phyloP scores from a whole-genome alignment of 768 basidiomycete species.

The Tricholoma sp. region DNA sequence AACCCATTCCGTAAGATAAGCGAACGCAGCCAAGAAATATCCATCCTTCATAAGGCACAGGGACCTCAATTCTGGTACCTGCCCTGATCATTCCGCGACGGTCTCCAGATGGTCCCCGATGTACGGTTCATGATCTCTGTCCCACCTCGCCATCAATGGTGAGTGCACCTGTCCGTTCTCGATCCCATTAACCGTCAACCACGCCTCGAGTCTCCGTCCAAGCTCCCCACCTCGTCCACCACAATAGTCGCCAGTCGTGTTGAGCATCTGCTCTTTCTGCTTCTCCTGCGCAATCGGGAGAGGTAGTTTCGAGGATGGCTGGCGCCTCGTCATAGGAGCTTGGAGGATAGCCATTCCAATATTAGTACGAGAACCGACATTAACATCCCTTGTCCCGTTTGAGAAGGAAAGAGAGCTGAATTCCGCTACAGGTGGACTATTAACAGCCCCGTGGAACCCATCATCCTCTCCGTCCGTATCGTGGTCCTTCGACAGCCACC shows the following conservation, averaged over 20 bases:
- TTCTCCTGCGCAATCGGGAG: slow-evolving; percentile 53
- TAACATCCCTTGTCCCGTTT: not conserved
- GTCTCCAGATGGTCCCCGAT: not conserved
- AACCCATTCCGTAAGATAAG: not conserved
- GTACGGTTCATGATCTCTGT: slow-evolving; percentile 10
- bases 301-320: slow-evolving; percentile 42
- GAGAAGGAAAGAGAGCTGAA: not conserved
- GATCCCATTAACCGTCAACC: slow-evolving; percentile 48
- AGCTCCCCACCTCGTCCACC: slow-evolving; percentile 78
- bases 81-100: not conserved
- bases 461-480: slow-evolving; percentile 22
- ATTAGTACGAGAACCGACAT: not conserved
- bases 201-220: slow-evolving; percentile 69
- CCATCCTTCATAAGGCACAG: not conserved
- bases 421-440: slow-evolving; percentile 17
- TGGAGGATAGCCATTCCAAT: slow-evolving; percentile 10
- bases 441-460: slow-evolving; percentile 9
- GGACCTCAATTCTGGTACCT: not conserved
- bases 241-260: slow-evolving; percentile 69
- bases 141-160: slow-evolving; percentile 8
- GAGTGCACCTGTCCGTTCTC: slow-evolving; percentile 14
- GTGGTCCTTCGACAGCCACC: slow-evolving; percentile 50
- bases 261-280: slow-evolving; percentile 66
- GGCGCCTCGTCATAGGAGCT: slow-evolving; percentile 24
- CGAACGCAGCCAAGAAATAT: not conserved